A percentile compares a stretch with the other conserved stretches of the same genome.
Conservation (phyloP, 257 asterid species). For the Fraxinus pennsylvanica region DNA sequence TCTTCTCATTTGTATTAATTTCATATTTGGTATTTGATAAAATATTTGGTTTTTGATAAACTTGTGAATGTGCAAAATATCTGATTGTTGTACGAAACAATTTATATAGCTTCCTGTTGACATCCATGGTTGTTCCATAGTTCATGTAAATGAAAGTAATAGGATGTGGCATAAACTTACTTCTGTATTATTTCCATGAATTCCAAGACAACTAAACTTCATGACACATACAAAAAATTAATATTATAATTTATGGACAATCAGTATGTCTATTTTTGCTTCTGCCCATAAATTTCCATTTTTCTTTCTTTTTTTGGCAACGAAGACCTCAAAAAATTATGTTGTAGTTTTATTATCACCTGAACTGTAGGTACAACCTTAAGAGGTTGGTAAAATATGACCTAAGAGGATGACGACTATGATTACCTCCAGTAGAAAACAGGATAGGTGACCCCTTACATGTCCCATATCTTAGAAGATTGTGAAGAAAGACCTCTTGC, state of each 20-base stretch:
- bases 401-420: too few relatives aligned
- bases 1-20: not conserved
- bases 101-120: not conserved
- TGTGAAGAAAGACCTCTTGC: not conserved
- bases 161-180: not conserved
- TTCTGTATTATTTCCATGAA: not conserved
- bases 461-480: not conserved
- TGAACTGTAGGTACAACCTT: not conserved
- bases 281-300: not conserved
- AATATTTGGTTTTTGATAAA: not conserved
- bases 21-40: not conserved
- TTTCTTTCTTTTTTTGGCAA: not conserved
- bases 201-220: not conserved
- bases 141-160: not conserved
- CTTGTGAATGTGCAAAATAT: not conserved
- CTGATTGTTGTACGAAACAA: not conserved
- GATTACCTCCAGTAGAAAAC: too few relatives aligned
- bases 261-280: not conserved
- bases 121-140: not conserved
- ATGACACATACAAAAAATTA: not conserved
- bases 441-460: too few relatives aligned
- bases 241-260: not conserved
- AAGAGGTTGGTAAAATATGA: too few relatives aligned
- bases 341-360: not conserved
- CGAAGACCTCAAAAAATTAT: not conserved